Evolutionary conservation across 345 rosid genomes (phyloP).

Genomic region (Turritis glabra): DNA sequence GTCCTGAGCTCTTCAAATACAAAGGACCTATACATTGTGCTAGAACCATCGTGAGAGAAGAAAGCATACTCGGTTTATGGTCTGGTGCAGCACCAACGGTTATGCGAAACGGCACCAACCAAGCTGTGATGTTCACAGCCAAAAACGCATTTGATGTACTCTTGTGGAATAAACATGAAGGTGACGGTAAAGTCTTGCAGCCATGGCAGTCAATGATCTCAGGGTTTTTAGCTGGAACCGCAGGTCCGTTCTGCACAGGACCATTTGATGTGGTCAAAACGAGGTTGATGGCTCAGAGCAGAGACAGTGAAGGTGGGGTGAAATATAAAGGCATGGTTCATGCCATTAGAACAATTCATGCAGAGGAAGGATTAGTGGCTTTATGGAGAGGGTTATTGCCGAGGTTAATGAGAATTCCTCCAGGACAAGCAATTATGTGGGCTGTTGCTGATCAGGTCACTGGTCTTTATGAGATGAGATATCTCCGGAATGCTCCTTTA

Average conservation of each 20-base stretch:
- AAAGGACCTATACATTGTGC: conserved; percentile 95
- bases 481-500: conserved; percentile 46
- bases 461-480: conserved; percentile 77
- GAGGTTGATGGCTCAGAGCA: conserved; percentile 87
- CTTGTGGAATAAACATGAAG: conserved; percentile 95
- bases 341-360: conserved; percentile 76
- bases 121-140: conserved; percentile 95
- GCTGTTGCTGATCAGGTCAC: conserved; percentile 93
- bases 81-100: conserved; percentile 97
- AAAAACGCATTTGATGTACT: conserved; percentile 78
- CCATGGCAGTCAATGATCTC: conserved; percentile 98
- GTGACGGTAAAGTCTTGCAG: conserved; percentile 77
- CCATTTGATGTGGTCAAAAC: conserved; percentile 99
- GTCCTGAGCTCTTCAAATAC: conserved; percentile 76
- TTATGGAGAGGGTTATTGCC: conserved; percentile 96
- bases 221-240: conserved; percentile 93
- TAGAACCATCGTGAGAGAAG: conserved; percentile 60
- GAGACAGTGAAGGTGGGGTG: conserved; percentile 52
- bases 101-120: conserved; percentile 97
- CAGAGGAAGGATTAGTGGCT: conserved; percentile 78
- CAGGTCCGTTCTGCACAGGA: conserved; percentile 90
- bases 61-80: conserved; percentile 86
- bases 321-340: conserved; percentile 94
- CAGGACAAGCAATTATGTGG: conserved; percentile 99
- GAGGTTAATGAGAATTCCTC: conserved; percentile 95